Evolutionary conservation across 1,284 basidiomycete genomes (phyloP).

Genomic region (Ustilago nuda): DNA sequence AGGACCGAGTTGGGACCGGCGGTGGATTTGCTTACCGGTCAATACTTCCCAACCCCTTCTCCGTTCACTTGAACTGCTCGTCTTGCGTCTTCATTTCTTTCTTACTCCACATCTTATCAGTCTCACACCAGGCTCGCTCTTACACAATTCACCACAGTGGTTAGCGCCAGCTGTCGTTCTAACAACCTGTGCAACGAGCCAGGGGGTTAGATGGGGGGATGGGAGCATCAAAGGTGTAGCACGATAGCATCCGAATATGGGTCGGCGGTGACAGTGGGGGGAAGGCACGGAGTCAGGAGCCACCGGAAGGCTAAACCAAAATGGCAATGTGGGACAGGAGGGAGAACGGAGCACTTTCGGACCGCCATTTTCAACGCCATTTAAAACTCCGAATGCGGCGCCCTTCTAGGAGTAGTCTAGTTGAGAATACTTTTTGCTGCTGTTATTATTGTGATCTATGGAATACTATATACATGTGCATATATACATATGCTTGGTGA

Average conservation of each 20-base stretch:
- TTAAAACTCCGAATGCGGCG: slow-evolving; percentile 11
- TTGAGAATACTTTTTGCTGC: too few relatives aligned
- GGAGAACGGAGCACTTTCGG: slow-evolving; percentile 24
- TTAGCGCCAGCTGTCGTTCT: background rate
- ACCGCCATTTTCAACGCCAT: slow-evolving; percentile 1
- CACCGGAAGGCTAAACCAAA: slow-evolving; percentile 5
- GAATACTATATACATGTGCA: too few relatives aligned
- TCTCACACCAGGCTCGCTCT: background rate
- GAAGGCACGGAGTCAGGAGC: background rate
- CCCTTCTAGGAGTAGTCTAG: too few relatives aligned
- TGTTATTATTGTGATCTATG: too few relatives aligned
- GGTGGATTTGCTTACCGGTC: slow-evolving; percentile 7
- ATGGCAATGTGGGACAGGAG: slow-evolving; percentile 4
- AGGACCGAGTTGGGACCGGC: slow-evolving; percentile 5
- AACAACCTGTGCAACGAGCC: background rate
- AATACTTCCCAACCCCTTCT: background rate
- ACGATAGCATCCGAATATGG: background rate
- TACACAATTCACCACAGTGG: background rate
- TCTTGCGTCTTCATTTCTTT: background rate
- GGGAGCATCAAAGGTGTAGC: slow-evolving; percentile 1
- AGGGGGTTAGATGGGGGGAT: background rate
- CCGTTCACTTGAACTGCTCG: background rate
- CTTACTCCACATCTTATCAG: background rate
- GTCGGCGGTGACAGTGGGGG: background rate
- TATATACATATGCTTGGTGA: too few relatives aligned